Base-by-base conservation (phyloP, 228 moss, liverwort and hornwort genomes). In the Sphagnum fallax region DNA sequence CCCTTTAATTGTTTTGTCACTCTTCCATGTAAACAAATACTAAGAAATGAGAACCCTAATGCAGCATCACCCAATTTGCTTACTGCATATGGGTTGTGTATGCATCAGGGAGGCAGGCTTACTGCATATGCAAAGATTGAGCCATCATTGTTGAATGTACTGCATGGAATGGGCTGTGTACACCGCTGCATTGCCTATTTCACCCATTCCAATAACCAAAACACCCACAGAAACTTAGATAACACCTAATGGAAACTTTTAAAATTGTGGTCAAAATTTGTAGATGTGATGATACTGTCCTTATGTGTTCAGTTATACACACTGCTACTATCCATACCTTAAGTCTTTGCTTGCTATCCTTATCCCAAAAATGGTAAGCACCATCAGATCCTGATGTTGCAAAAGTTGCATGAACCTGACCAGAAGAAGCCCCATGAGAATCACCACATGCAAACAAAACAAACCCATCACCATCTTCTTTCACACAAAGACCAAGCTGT, bases 101-200 rank as follows among this genome's bases (percentile, higher is more conserved):
- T 1, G 32, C 32, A 32, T 2, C 2, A 32, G 32, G 32, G 32
- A 32, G 2, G 32, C 32, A 32, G 32, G 32, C 32, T 55, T 86
- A 92, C 92, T 80, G 64, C 98, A 77, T 98, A 98, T 50, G 98
- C 98, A 69, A 98, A 98, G 64, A 98, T 98, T 59, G 98, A 89
- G 60, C 98, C 98, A 70, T 98, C 94, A 68, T 84, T 87, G 77
- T 98, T 98, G 77, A 98, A 94, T 53, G 90, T 87, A 78, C 94
- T 89, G 74, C 91, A 93, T 49, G 98, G 91, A 73, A 98, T 98
- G 48, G 98, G 92, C 60, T 94, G 94, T 77, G 86, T 91, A 75
- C 90, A 89, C 74, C 98, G 83, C 78, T 90, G 92, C 74, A 98
- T 81, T 48, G 98, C 98, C 98, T 98, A 84, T 51, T 32, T 32